Evolutionary conservation across 225 moss, liverwort and hornwort genomes (phyloP).

Genomic region (Anthoceros angustus): DNA sequence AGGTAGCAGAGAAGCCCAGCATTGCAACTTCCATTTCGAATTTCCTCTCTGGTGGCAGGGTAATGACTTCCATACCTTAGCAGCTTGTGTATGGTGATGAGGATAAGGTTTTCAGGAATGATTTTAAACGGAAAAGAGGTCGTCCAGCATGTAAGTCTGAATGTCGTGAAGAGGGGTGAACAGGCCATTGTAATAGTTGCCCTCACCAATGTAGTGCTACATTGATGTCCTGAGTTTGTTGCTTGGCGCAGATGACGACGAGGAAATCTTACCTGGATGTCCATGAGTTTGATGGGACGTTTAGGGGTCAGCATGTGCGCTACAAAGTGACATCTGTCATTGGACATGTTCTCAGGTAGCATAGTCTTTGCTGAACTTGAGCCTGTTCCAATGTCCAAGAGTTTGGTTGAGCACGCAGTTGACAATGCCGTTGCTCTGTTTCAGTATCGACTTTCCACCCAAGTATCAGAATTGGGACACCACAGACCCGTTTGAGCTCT

Average conservation of each 20-base stretch:
- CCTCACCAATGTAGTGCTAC: background rate
- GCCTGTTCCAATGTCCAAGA: background rate
- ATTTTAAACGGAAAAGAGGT: background rate
- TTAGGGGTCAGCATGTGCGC: constrained; percentile 50
- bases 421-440: constrained; percentile 5
- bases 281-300: constrained; percentile 86
- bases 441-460: constrained; percentile 83
- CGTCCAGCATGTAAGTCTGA: too few relatives aligned
- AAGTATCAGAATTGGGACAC: constrained; percentile 99
- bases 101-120: background rate
- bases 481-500: constrained; percentile 85
- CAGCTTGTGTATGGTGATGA: background rate
- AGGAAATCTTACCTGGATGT: constrained; percentile 92
- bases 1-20: constrained; percentile 99
- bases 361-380: background rate
- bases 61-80: constrained; percentile 15
- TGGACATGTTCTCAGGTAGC: constrained; percentile 88
- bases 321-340: constrained; percentile 88
- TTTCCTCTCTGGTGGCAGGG: constrained; percentile 71
- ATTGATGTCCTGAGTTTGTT: background rate
- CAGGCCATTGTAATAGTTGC: background rate
- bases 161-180: background rate
- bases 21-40: constrained; percentile 74
- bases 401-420: background rate
- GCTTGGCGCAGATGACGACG: constrained; percentile 48